Conservation (phyloP, 169 alveolate species). For the Plasmodium coatneyi region DNA sequence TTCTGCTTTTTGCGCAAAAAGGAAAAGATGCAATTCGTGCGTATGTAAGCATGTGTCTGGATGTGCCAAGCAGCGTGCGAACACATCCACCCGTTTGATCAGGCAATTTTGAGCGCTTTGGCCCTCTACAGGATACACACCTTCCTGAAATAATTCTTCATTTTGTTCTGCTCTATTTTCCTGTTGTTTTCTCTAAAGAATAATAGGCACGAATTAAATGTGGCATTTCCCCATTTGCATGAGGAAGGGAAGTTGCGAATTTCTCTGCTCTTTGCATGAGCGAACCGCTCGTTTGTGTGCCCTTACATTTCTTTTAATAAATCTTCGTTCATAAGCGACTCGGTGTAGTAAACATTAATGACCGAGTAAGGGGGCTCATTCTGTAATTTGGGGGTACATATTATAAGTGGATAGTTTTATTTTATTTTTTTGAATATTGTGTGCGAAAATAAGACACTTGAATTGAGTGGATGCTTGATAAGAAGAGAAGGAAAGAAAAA, state of each 20-base stretch:
- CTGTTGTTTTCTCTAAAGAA: constrained; percentile 47
- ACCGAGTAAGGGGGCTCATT: constrained; percentile 64
- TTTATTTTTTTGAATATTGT: background rate
- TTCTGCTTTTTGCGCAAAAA: constrained; percentile 6
- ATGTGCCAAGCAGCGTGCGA: background rate
- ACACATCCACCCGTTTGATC: background rate
- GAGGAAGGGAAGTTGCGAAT: background rate
- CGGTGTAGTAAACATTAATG: constrained; percentile 56
- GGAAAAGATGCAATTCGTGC: background rate
- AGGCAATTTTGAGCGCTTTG: background rate
- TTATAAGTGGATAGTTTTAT: background rate
- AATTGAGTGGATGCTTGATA: background rate
- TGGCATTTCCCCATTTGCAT: background rate
- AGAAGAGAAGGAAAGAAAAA: background rate
- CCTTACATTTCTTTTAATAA: constrained; percentile 58
- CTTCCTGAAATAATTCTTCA: constrained; percentile 56
- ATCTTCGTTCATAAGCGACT: constrained; percentile 34
- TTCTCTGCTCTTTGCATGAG: background rate
- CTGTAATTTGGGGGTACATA: constrained; percentile 9
- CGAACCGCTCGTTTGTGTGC: background rate
- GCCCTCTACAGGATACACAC: background rate
- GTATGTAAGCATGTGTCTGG: background rate
- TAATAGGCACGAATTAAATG: constrained; percentile 9
- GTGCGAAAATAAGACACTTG: background rate
- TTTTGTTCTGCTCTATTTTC: constrained; percentile 33